phyloP scores from a whole-genome alignment of 2,329 filamentous ascomycete genomes.

The Claviceps fusiformis region DNA sequence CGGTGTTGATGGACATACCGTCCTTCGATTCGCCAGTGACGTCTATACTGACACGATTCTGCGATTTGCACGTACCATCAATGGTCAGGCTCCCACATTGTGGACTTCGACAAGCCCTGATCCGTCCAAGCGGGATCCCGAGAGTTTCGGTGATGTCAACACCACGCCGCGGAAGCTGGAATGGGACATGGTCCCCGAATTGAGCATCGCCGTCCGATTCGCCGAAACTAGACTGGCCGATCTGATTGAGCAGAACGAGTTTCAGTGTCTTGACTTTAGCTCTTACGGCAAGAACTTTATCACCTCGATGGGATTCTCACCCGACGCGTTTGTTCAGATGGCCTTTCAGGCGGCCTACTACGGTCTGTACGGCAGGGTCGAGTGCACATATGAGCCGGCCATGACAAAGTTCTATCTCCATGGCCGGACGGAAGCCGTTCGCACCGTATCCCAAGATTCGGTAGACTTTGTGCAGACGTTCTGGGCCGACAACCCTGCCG shows the following conservation, averaged over 20 bases:
- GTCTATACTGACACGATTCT: constrained; percentile 96
- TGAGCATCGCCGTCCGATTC: constrained; percentile 83
- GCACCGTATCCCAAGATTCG: constrained; percentile 69
- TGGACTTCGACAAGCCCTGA: constrained; percentile 89
- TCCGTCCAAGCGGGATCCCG: constrained; percentile 79
- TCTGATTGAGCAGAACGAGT: constrained; percentile 92
- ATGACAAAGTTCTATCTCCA: constrained; percentile 96
- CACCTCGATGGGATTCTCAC: constrained; percentile 90
- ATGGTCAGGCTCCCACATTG: constrained; percentile 77
- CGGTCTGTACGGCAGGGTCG: constrained; percentile 82
- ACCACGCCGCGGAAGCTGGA: constrained; percentile 92
- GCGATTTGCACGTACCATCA: constrained; percentile 88
- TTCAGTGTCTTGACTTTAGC: constrained; percentile 76
- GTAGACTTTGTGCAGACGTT: constrained; percentile 87
- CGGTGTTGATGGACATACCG: constrained; percentile 92
- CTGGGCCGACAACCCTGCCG: constrained; percentile 78
- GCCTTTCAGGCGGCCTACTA: constrained; percentile 98
- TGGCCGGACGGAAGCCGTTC: constrained; percentile 85
- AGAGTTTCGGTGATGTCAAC: constrained; percentile 83
- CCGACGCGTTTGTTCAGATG: constrained; percentile 97
- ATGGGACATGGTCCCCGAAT: constrained; percentile 92
- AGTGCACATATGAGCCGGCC: constrained; percentile 93
- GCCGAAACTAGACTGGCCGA: constrained; percentile 90
- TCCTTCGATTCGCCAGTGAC: constrained; percentile 89
- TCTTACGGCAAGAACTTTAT: constrained; percentile 96